phyloP scores from a whole-genome alignment of 2,329 filamentous ascomycete species.

The Neocatenulostroma microsporum region DNA sequence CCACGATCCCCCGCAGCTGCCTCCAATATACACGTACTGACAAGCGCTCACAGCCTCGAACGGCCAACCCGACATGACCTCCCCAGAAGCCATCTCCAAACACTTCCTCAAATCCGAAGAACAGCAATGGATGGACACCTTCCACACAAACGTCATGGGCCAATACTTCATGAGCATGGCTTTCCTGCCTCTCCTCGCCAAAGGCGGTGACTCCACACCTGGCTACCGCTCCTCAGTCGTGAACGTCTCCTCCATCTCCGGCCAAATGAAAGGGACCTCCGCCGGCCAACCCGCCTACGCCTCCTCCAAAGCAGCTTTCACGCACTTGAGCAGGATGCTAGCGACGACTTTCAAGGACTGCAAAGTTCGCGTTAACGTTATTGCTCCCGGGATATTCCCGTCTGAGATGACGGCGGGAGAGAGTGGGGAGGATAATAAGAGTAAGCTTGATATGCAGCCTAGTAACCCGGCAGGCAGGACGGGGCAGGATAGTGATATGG shows the following conservation, averaged over 20 bases:
- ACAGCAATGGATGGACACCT: constrained; percentile 43
- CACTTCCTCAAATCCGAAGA: constrained; percentile 44
- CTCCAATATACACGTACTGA: neutral
- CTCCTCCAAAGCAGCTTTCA: constrained; percentile 43
- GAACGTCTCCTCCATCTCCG: constrained; percentile 47
- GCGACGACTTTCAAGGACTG: constrained; percentile 34
- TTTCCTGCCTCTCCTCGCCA: constrained; percentile 48
- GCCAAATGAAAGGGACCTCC: constrained; percentile 44
- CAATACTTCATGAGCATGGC: constrained; percentile 49
- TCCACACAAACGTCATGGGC: constrained; percentile 45
- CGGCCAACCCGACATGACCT: constrained; percentile 43
- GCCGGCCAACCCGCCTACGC: constrained; percentile 49
- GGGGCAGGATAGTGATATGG: constrained; percentile 45
- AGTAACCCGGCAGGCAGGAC: constrained; percentile 39
- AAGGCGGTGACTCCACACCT: constrained; percentile 38
- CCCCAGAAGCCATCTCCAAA: constrained; percentile 42
- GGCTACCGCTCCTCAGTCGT: constrained; percentile 46
- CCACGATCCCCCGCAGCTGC: too few species aligned
- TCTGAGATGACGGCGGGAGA: constrained; percentile 40
- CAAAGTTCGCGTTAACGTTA: constrained; percentile 38
- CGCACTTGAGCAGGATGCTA: constrained; percentile 40
- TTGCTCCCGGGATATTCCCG: constrained; percentile 40
- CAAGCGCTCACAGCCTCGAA: constrained; percentile 20
- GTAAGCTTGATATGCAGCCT: constrained; percentile 33
- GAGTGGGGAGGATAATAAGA: constrained; percentile 43